Percentiles rank a stretch among this genome's conserved stretches.
phyloP scores from a whole-genome alignment of 192 early-diverging fungal species.

The Jimgerdemannia flammicorona region DNA sequence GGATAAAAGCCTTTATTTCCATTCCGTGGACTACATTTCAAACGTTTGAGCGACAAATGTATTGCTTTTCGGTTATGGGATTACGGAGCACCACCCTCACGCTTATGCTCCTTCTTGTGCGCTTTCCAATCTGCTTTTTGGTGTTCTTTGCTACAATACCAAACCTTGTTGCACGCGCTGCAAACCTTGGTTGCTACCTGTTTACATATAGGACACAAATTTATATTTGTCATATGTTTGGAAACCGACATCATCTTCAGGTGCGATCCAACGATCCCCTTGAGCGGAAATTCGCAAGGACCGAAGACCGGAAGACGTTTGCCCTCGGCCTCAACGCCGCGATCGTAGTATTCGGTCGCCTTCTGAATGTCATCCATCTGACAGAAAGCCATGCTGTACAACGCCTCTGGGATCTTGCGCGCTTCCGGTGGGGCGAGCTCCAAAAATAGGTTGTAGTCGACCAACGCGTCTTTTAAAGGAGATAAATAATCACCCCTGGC shows the following conservation, averaged over 20 bases:
- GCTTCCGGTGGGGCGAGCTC: background rate
- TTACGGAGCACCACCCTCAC: too few species aligned
- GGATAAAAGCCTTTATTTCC: too few species aligned
- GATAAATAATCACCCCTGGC: too few species aligned
- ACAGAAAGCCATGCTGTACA: background rate
- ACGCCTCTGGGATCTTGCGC: background rate
- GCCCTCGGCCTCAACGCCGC: background rate
- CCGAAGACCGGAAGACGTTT: background rate
- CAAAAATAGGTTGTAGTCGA: background rate
- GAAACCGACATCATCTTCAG: background rate
- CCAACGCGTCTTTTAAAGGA: background rate
- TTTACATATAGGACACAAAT: background rate
- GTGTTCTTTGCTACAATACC: background rate
- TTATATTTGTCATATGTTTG: background rate
- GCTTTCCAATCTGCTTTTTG: background rate
- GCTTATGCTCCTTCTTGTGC: background rate
- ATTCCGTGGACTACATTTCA: too few species aligned
- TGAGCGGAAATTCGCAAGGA: background rate
- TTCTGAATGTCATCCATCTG: background rate
- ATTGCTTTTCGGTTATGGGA: too few species aligned
- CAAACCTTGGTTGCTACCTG: background rate
- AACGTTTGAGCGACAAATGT: too few species aligned
- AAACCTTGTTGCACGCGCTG: background rate
- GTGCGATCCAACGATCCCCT: background rate
- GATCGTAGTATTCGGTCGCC: background rate